Conservation (phyloP, 331 rosid species). For the Phaseolus coccineus region DNA sequence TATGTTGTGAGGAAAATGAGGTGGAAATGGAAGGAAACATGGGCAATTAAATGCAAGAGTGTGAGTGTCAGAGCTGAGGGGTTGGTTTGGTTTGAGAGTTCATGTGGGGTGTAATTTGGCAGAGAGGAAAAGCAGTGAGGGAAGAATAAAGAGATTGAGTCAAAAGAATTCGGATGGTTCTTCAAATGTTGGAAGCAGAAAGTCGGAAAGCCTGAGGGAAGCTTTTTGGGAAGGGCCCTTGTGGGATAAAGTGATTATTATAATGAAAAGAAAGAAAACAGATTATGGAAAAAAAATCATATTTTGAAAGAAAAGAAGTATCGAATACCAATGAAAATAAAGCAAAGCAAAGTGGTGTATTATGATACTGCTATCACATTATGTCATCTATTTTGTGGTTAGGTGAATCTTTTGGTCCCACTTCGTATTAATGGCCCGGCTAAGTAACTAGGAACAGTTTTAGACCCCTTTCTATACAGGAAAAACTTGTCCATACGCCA, state of each 20-base stretch:
- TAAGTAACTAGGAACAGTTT: conserved; percentile 51
- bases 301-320: conserved; percentile 5
- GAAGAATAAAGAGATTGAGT: conserved; percentile 38
- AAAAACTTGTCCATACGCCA: conserved; percentile 56
- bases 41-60: conserved; percentile 46
- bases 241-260: conserved; percentile 49
- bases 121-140: neutral
- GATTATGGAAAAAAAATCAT: neutral
- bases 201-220: conserved; percentile 59
- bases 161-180: conserved; percentile 62
- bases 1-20: conserved; percentile 48
- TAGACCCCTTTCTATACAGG: conserved; percentile 48
- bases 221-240: conserved; percentile 57
- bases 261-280: conserved; percentile 36
- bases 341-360: neutral
- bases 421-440: conserved; percentile 57
- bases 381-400: conserved; percentile 56
- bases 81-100: conserved; percentile 27
- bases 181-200: conserved; percentile 62
- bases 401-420: conserved; percentile 63
- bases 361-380: neutral
- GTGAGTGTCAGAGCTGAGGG: conserved; percentile 30
- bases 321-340: conserved; percentile 17
- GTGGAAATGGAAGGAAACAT: conserved; percentile 47
- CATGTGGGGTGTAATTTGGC: conserved; percentile 34